Conservation (phyloP, 2,329 filamentous ascomycete species). For the Ceratocystis smalleyi region DNA sequence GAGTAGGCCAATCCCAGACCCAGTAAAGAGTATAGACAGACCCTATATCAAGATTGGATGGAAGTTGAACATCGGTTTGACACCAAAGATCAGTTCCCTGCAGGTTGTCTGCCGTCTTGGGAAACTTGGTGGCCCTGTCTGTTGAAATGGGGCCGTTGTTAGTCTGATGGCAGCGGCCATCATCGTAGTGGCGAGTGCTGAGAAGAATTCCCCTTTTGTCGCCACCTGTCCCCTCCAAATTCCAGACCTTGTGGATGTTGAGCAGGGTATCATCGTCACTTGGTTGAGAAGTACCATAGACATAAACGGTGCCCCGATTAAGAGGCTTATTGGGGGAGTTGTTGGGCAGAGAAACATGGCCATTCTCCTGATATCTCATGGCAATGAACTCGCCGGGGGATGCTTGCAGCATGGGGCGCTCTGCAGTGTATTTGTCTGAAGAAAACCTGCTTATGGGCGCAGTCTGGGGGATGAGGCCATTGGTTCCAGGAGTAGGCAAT, state of each 20-base stretch:
- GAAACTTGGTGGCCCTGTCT: slow-evolving; percentile 41
- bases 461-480: slow-evolving; percentile 32
- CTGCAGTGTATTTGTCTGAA: slow-evolving; percentile 39
- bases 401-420: slow-evolving; percentile 47
- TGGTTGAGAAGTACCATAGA: slow-evolving; percentile 55
- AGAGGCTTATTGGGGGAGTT: slow-evolving; percentile 42
- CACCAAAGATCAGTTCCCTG: slow-evolving; percentile 54
- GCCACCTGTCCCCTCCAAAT: slow-evolving; percentile 60
- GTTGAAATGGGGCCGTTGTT: slow-evolving; percentile 44
- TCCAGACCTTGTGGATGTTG: slow-evolving; percentile 69
- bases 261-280: slow-evolving; percentile 33
- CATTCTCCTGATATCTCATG: slow-evolving; percentile 57
- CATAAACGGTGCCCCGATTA: slow-evolving; percentile 56
- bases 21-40: slow-evolving; percentile 73
- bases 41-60: slow-evolving; percentile 44
- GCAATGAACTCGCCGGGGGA: slow-evolving; percentile 48
- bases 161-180: slow-evolving; percentile 75
- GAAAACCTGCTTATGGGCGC: slow-evolving; percentile 49
- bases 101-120: slow-evolving; percentile 33
- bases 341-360: slow-evolving; percentile 50
- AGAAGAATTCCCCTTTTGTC: slow-evolving; percentile 63
- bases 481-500: slow-evolving; percentile 39
- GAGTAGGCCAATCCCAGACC: slow-evolving; percentile 86
- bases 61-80: slow-evolving; percentile 66
- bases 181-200: slow-evolving; percentile 68